Percentiles rank a stretch among this genome's conserved stretches.
phyloP scores from a whole-genome alignment of 495 filamentous ascomycete genomes.

The Cercophora samala region DNA sequence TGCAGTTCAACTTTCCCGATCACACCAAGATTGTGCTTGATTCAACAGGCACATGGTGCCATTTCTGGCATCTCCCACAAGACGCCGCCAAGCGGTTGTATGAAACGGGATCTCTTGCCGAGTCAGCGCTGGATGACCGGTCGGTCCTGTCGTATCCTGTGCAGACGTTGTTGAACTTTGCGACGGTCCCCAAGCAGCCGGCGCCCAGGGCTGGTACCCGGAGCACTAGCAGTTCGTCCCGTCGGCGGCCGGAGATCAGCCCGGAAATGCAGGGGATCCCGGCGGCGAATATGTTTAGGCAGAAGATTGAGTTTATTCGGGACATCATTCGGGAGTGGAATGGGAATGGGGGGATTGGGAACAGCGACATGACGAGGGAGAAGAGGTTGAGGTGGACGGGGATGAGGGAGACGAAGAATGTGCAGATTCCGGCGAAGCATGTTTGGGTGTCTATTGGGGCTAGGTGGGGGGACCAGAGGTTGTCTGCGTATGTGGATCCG shows the following conservation, averaged over 20 bases:
- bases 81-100: constrained; percentile 62
- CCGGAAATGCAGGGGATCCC: constrained; percentile 60
- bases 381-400: constrained; percentile 65
- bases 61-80: constrained; percentile 78
- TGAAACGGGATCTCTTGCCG: constrained; percentile 60
- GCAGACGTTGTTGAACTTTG: constrained; percentile 56
- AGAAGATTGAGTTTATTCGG: constrained; percentile 73
- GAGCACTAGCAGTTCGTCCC: constrained; percentile 33
- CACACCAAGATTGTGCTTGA: constrained; percentile 91
- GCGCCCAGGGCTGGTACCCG: constrained; percentile 45
- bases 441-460: constrained; percentile 85
- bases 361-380: constrained; percentile 48
- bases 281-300: constrained; percentile 72
- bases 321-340: constrained; percentile 70
- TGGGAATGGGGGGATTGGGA: constrained; percentile 66
- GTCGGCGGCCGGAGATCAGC: constrained; percentile 53
- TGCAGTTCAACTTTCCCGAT: constrained; percentile 97
- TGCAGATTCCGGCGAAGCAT: constrained; percentile 59
- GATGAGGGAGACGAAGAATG: constrained; percentile 57
- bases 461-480: constrained; percentile 62
- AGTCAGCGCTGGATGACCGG: constrained; percentile 60
- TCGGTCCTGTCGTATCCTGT: constrained; percentile 59
- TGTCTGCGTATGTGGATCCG: constrained; percentile 51
- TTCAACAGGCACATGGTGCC: constrained; percentile 68
- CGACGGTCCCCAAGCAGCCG: constrained; percentile 36